Conservation (phyloP, 108 stramenopile genomes). For the Aurantiochytrium sp. region DNA sequence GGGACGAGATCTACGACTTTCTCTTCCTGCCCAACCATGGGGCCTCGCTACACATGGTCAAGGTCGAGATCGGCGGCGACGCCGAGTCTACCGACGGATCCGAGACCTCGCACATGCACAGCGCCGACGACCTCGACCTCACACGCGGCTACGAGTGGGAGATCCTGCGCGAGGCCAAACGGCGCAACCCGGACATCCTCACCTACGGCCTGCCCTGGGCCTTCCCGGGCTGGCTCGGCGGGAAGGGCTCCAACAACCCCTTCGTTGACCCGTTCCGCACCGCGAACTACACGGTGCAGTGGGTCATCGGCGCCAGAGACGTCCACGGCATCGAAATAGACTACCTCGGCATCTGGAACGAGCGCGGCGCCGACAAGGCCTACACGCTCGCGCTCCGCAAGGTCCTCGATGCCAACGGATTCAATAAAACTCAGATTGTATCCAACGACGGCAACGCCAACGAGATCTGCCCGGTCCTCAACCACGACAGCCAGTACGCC, state of each 20-base stretch:
- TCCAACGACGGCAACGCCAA: neutral
- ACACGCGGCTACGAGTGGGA: neutral
- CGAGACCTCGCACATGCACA: neutral
- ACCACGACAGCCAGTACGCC: neutral
- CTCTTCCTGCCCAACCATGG: neutral
- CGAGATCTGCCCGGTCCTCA: neutral
- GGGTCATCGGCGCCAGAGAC: neutral
- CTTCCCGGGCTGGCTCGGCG: neutral
- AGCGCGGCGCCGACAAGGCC: neutral
- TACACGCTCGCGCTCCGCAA: neutral
- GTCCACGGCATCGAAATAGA: neutral
- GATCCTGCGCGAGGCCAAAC: neutral
- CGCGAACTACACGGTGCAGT: neutral
- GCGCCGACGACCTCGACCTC: neutral
- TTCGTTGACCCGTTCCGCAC: neutral
- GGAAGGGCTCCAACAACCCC: neutral
- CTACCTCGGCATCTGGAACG: constrained; percentile 19
- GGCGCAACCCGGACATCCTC: neutral
- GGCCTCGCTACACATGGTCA: neutral
- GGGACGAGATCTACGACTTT: neutral
- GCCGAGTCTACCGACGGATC: neutral
- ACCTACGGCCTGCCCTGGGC: constrained; percentile 28
- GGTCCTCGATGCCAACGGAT: neutral
- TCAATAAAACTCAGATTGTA: neutral
- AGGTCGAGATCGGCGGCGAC: constrained; percentile 6